Evolutionary conservation across 352 stramenopile genomes (phyloP), one percentile per base, ranked within the genome.

Genomic region (Globisporangium irregulare): DNA sequence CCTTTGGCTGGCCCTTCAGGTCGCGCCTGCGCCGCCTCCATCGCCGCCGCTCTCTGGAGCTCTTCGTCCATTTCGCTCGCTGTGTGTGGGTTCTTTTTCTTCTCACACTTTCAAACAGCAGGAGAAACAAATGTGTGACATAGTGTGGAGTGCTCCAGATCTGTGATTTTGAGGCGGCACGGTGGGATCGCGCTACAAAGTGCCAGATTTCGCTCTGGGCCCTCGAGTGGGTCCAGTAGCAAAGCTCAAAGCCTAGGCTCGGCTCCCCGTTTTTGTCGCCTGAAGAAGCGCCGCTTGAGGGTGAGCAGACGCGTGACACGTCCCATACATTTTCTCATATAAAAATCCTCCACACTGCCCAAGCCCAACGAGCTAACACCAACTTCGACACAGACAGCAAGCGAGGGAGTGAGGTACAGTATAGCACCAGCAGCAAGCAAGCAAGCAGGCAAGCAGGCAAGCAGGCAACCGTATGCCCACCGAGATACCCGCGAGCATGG

Each of bases 1-100:
- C 68, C 68, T 67, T 73, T 73, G 1, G 68, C 64, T 0, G 68
- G 63, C 8, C 68, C 68, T 9, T 73, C 68, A 5, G 68, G 63
- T 12, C 68, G 63, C 32, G 27, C 56, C 22, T 32, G 29, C 29
- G 20, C 25, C 3, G 29, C 64, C 22, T 46, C 27, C 38, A 22
- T 24, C 14, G 64, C 20, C 38, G 25, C 24, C 38, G n/a, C 59
- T 27, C 25, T 32, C 20, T 36, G 50, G 53, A 43, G 46, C 38
- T 62, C 36, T 48, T 54, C 53, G 20, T 69, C 62, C 54, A 59
- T 50, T 25, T 32, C 54, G n/a, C 32, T 20, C 14, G 38, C 38
- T 51, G 43, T n/a, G 15, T 41, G 41, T 36, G 7, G 32, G 62
- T 72, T 64, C 22, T 64, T 34, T 48, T 53, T 71, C 34, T 57